Evolutionary conservation across 495 filamentous ascomycete species (phyloP).

Genomic region (Podospora tetraspora): DNA sequence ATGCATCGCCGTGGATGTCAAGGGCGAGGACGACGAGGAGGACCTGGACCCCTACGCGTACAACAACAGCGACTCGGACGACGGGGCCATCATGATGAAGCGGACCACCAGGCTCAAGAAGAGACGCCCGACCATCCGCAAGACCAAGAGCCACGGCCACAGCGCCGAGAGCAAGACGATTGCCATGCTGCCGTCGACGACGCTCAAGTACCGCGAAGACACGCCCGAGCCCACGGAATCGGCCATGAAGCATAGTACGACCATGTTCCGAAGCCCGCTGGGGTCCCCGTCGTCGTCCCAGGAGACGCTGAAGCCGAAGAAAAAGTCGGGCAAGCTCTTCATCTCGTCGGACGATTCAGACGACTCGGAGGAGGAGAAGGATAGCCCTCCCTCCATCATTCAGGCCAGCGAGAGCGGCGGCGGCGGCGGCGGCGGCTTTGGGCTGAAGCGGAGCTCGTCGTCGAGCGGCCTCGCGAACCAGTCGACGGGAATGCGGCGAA

Average conservation of each 20-base stretch:
- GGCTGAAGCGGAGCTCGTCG: slow-evolving; percentile 34
- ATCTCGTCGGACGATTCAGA: slow-evolving; percentile 44
- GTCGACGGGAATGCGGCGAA: slow-evolving; percentile 58
- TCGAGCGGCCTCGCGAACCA: slow-evolving; percentile 35
- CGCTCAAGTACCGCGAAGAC: slow-evolving; percentile 80
- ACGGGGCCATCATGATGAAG: slow-evolving; percentile 85
- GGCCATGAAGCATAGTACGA: slow-evolving; percentile 49
- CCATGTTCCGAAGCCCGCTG: slow-evolving; percentile 46
- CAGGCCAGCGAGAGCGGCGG: slow-evolving; percentile 12
- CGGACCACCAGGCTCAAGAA: slow-evolving; percentile 39
- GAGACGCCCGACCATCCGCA: slow-evolving; percentile 39
- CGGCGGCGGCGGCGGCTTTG: slow-evolving; percentile 16
- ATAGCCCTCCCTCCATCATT: slow-evolving; percentile 45
- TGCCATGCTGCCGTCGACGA: slow-evolving; percentile 86
- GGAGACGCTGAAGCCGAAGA: slow-evolving; percentile 68
- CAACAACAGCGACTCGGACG: slow-evolving; percentile 63
- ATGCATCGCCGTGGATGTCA: slow-evolving; percentile 87
- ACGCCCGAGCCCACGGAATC: slow-evolving; percentile 62
- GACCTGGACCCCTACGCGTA: slow-evolving; percentile 42
- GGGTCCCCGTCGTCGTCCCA: slow-evolving; percentile 64
- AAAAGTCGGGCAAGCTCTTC: slow-evolving; percentile 64
- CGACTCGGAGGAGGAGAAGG: slow-evolving; percentile 60
- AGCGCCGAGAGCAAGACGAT: slow-evolving; percentile 79
- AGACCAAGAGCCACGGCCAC: slow-evolving; percentile 45
- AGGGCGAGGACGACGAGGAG: slow-evolving; percentile 66